A percentile compares a stretch with the other conserved stretches of the same genome.
These are phyloP conservation scores for Ustilago esculenta DNA, from an alignment of 1,284 basidiomycete genomes.

Conservation along the genomic window DNA sequence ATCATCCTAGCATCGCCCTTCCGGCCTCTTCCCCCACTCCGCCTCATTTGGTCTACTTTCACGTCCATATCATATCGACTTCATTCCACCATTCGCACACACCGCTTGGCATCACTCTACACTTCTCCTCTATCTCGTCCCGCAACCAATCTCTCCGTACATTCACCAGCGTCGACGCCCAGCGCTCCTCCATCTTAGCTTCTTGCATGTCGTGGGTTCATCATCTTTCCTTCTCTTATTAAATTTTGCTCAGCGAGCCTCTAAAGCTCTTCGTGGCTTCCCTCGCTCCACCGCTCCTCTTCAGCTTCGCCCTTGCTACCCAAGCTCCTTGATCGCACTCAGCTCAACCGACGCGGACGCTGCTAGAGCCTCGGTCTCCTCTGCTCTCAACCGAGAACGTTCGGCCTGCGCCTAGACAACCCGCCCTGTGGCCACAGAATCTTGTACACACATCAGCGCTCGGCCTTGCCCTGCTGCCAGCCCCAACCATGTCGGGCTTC, in stretches of 20 bases:
- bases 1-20: background rate
- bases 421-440: background rate
- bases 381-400: background rate
- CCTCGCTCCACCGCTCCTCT: background rate
- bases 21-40: background rate
- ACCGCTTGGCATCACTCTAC: constrained; percentile 1
- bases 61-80: background rate
- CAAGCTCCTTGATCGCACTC: background rate
- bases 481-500: constrained; percentile 47
- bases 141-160: background rate
- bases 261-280: background rate
- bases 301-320: background rate
- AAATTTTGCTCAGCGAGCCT: constrained; percentile 11
- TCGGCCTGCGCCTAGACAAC: background rate
- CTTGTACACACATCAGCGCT: background rate
- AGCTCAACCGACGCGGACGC: background rate
- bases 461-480: background rate
- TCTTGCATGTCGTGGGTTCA: constrained; percentile 12
- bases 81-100: constrained; percentile 3
- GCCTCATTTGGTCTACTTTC: background rate
- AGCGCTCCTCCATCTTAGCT: background rate
- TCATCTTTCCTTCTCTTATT: background rate
- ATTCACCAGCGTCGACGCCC: background rate
- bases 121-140: background rate
- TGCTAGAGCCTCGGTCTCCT: background rate